Evolutionary conservation across 2,329 filamentous ascomycete species (phyloP), one percentile per base, ranked within the genome.

Genomic region (Hypoxylon rubiginosum): DNA sequence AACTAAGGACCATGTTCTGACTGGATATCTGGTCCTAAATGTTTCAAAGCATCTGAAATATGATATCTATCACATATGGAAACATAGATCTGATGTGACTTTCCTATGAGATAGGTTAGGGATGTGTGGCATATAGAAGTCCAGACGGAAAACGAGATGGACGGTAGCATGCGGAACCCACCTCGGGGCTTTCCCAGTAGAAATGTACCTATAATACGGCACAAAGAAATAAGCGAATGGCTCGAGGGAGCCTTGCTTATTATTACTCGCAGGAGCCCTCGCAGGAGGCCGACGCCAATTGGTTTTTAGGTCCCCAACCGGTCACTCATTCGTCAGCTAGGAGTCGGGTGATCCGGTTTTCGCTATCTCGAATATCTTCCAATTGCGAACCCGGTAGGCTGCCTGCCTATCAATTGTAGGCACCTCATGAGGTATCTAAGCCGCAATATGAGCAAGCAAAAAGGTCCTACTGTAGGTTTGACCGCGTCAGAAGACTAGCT

Each of bases 331-430:
- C 62, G 64, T 67, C 67, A 69, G 64, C 57, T 48, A 56, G 36
- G 55, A 49, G 67, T 69, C 67, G 67, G 67, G 58, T 69, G 64
- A 69, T 64, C 58, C 54, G 28, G 55, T 61, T 58, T 56, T 59
- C 58, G 61, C 63, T 45, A 65, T 62, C 46, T 60, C 52, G 36
- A 58, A 28, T 39, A 51, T 51, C 26, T 39, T 62, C 26, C 28
- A 46, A 41, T 9, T 61, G 56, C 56, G 51, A 63, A 51, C 55
- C 51, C 56, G 56, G 56, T 49, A 54, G 62, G 48, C 43, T 54
- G 55, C 58, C 53, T 60, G 32, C 52, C 50, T 24, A 28, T 24
- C 46, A 32, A 7, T 10, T 17, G 15, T n/a, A 43, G 17, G 39
- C 21, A 21, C 39, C 7, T 21, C 21, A 24, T n/a, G n/a, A n/a